Evolutionary conservation across 768 basidiomycete species (phyloP).

Genomic region (Kwoniella shandongensis): DNA sequence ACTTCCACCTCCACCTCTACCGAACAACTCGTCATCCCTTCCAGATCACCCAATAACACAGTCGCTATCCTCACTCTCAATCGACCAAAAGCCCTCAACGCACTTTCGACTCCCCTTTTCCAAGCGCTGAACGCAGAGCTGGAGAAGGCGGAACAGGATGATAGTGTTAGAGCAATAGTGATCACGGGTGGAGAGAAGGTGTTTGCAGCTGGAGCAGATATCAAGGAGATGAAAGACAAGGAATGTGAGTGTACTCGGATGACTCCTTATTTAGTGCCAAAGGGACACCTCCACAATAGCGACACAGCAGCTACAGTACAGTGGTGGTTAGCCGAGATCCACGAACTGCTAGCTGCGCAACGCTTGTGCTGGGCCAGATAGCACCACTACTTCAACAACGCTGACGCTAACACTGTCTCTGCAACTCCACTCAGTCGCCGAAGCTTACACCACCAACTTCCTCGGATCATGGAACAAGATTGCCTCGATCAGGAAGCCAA

Average conservation of each 20-base stretch:
- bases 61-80: slow-evolving; percentile 47
- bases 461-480: slow-evolving; percentile 76
- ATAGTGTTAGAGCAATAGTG: slow-evolving; percentile 75
- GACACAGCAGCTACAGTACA: too few species aligned
- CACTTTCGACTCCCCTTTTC: slow-evolving; percentile 77
- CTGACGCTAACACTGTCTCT: slow-evolving; percentile 1
- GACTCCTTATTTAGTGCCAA: too few species aligned
- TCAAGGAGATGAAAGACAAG: slow-evolving; percentile 99
- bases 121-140: slow-evolving; percentile 77
- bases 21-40: slow-evolving; percentile 44
- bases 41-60: slow-evolving; percentile 33
- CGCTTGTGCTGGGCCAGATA: background rate
- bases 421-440: slow-evolving; percentile 62
- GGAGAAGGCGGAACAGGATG: slow-evolving; percentile 68
- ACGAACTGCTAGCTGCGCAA: too few species aligned
- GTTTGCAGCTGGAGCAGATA: slow-evolving; percentile 96
- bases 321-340: too few species aligned
- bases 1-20: slow-evolving; percentile 21
- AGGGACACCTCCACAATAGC: too few species aligned
- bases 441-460: slow-evolving; percentile 82
- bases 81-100: slow-evolving; percentile 61
- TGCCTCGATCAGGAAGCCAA: slow-evolving; percentile 76
- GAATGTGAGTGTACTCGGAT: slow-evolving; percentile 63
- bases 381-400: too few species aligned
- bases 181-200: slow-evolving; percentile 88